Evolutionary conservation across 108 stramenopile species (phyloP), one percentile per base, ranked within the genome.

Genomic region (Aurantiochytrium sp.): DNA sequence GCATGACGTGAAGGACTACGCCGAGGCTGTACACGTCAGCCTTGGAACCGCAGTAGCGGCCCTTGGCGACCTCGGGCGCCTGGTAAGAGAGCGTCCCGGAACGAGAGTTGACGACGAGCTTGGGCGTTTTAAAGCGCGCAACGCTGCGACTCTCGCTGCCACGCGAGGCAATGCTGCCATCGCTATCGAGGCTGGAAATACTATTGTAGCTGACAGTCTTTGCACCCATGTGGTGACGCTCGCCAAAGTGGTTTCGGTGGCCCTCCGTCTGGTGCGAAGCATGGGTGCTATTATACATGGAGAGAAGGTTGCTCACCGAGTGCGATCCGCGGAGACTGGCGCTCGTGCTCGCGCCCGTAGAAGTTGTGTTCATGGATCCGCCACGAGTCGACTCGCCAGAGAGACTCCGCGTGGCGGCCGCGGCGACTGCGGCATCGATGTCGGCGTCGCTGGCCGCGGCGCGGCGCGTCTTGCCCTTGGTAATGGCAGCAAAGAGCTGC

Each of bases 151-250:
- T 51, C 3, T 53, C 51, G 73, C 49, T 83, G n/a, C 51, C 73
- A 16, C 28, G 44, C 49, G 49, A 51, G 21, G 12, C 5, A 12
- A 47, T 10, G 23, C 49, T 51, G 18, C 6, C 21, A 23, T 83
- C 44, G 51, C 73, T 83, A 18, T 83, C 73, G 23, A 83, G 73
- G 51, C 73, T 83, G 28, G 73, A 83, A 16, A 83, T 83, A n/a
- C 73, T 83, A n/a, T 83, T 47, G 51, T 51, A 83, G 28, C 73
- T 83, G 8, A 4, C 44, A 6, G 51, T 10, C 51, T 83, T 83
- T 12, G 49, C 73, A 23, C 44, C 51, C 73, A 47, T 53, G 51
- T n/a, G 12, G 55, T 8, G 55, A 0, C 12, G 12, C 12, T 57
- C 55, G 55, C 55, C 55, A 14, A 14, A 8, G 2, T 8, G 14